Base-by-base conservation (phyloP, 768 basidiomycete species). In the Kwoniella botswanensis region DNA sequence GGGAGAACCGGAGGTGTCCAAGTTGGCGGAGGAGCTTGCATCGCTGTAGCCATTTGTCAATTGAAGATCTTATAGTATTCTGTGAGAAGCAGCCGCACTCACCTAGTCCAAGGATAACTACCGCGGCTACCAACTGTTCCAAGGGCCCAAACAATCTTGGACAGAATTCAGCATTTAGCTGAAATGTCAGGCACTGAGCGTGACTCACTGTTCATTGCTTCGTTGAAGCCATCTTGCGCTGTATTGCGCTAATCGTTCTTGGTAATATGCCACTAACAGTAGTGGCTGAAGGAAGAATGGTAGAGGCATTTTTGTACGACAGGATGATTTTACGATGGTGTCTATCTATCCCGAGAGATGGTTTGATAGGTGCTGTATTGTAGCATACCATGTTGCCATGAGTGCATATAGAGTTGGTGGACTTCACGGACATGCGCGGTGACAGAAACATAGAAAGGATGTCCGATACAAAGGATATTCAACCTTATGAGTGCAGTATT, bases 101-200 rank as follows among this genome's bases (percentile, higher is more conserved):
- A 75, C 78, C 79, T 0, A 80, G 64, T 7, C 73, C 70, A 15
- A 76, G 24, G 41, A 80, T 63, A 4, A 80, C 79, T 2, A 73
- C 59, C 1, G 70, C 73, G 2, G 71, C 71, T 0, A 80, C 75
- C 3, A 65, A 24, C 43, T 80, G 77, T 46, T 80, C 79, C 22
- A 80, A 55, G 4, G 77, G 79, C 6, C 79, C 79, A 63, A 80
- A 80, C 1, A 80, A 22, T 52, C 79, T 78, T 18, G 3, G 46
- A 35, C 35, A 35, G 35, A 15, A 50, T 18, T 50, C 10, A 7
- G 50, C 15, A 11, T 56, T 64, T 50, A 67, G 44, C 21, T n/a
- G 22, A 24, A 6, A 43, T 11, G 5, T 63, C n/a, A 10, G 21
- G 3, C 6, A 35, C 10, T 22, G 26, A 15, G 2, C 3, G 24